phyloP scores from a whole-genome alignment of 1,284 basidiomycete species.

The Schizophyllum amplum region DNA sequence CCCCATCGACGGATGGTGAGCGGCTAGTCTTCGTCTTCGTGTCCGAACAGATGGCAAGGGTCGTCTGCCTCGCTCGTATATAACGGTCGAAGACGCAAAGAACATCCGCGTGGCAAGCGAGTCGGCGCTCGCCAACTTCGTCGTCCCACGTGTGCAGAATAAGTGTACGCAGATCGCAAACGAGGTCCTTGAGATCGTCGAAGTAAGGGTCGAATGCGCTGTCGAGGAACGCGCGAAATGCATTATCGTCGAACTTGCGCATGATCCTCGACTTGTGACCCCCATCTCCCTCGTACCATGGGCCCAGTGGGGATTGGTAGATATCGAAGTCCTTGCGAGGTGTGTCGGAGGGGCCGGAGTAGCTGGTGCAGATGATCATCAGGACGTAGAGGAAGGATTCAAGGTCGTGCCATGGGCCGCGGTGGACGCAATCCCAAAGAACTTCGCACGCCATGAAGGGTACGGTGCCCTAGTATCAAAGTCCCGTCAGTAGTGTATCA shows the following conservation, averaged over 20 bases:
- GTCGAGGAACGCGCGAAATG: neutral
- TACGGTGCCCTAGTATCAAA: conserved; percentile 7
- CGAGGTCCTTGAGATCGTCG: neutral
- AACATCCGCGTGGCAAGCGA: no score
- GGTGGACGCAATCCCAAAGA: neutral
- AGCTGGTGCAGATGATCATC: conserved; percentile 4
- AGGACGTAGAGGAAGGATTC: conserved; percentile 8
- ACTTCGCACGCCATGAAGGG: conserved; percentile 8
- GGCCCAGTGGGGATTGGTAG: neutral
- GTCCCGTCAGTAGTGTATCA: no score
- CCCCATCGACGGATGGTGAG: no score
- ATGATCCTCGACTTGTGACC: neutral
- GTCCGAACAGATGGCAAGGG: no score
- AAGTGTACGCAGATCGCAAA: neutral
- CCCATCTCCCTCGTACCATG: neutral
- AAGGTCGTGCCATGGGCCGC: conserved; percentile 5
- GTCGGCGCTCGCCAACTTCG: no score
- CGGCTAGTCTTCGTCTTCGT: no score
- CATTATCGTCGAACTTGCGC: neutral
- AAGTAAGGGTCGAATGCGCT: conserved; percentile 4
- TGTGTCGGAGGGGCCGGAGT: conserved; percentile 2
- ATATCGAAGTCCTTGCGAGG: conserved; percentile 4
- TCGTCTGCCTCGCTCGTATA: no score
- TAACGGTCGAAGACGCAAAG: no score
- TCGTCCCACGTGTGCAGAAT: neutral